Evolutionary conservation across 768 basidiomycete genomes (phyloP).

Genomic region (Tricholoma saponaceum): DNA sequence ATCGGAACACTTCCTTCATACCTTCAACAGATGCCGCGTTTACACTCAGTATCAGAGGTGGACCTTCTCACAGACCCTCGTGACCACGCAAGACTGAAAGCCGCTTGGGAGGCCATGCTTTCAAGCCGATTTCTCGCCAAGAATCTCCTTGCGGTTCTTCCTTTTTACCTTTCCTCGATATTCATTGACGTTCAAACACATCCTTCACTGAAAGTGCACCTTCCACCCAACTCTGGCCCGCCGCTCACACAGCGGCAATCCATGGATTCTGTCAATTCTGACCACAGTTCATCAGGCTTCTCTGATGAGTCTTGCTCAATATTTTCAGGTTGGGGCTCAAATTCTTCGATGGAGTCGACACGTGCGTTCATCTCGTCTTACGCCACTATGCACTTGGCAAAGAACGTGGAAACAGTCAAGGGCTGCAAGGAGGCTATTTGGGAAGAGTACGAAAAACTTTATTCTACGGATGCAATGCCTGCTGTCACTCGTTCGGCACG

Average conservation of each 20-base stretch:
- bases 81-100: slow-evolving; percentile 58
- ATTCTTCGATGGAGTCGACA: background rate
- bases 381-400: slow-evolving; percentile 64
- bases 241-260: background rate
- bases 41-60: slow-evolving; percentile 13
- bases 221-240: slow-evolving; percentile 48
- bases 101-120: slow-evolving; percentile 69
- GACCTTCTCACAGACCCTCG: slow-evolving; percentile 37
- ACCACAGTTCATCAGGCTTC: background rate
- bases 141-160: slow-evolving; percentile 54
- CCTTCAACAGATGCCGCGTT: background rate
- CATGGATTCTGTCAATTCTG: background rate
- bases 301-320: background rate
- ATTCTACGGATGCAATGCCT: slow-evolving; percentile 33
- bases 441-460: slow-evolving; percentile 54
- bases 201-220: slow-evolving; percentile 43
- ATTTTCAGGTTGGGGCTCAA: background rate
- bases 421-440: slow-evolving; percentile 72
- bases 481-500: slow-evolving; percentile 33
- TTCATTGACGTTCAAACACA: slow-evolving; percentile 52
- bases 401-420: slow-evolving; percentile 48
- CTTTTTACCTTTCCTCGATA: slow-evolving; percentile 56
- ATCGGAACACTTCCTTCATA: background rate
- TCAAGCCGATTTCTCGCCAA: slow-evolving; percentile 50
- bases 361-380: slow-evolving; percentile 27